A percentile compares a stretch with the other conserved stretches of the same genome.
phyloP scores from a whole-genome alignment of 495 filamentous ascomycete species.

The Penicillium odoratum region DNA sequence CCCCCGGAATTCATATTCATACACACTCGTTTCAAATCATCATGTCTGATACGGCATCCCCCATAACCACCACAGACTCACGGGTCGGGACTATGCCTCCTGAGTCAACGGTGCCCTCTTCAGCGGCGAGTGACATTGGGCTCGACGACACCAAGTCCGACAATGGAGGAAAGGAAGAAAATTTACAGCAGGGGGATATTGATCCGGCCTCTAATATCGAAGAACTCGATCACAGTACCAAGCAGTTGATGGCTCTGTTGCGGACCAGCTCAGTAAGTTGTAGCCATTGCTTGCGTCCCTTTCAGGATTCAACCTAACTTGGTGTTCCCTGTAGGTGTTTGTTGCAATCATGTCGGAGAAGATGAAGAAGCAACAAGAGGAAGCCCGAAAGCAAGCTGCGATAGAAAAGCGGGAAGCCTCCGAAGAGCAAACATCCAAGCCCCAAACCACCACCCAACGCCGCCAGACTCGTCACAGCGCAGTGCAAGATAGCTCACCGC shows the following conservation, averaged over 20 bases:
- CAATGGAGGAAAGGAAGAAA: conserved; percentile 8
- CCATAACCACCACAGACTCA: conserved; percentile 35
- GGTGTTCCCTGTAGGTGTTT: conserved; percentile 33
- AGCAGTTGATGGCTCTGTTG: conserved; percentile 44
- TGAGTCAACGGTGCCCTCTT: conserved; percentile 47
- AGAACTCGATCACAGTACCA: conserved; percentile 43
- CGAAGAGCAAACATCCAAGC: conserved; percentile 12
- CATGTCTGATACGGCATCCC: conserved; percentile 41
- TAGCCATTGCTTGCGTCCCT: not conserved
- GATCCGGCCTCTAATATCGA: conserved; percentile 24
- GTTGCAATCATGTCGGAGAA: conserved; percentile 60
- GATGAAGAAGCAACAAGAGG: conserved; percentile 62
- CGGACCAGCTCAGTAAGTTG: conserved; percentile 52
- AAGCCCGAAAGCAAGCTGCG: conserved; percentile 49
- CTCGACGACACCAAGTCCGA: conserved; percentile 20
- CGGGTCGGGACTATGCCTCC: conserved; percentile 30
- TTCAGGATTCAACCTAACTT: not conserved
- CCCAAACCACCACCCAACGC: conserved; percentile 8
- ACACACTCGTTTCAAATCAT: not conserved
- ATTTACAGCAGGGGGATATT: not conserved
- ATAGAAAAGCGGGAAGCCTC: conserved; percentile 30
- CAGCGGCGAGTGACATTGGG: conserved; percentile 32
- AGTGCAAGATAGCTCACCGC: conserved; percentile 28
- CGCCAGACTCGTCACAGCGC: conserved; percentile 34
- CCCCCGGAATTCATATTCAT: not conserved